These are phyloP conservation scores for Laetiporus sulphureus DNA, from an alignment of 1,284 basidiomycete genomes.

Conservation along the genomic window DNA sequence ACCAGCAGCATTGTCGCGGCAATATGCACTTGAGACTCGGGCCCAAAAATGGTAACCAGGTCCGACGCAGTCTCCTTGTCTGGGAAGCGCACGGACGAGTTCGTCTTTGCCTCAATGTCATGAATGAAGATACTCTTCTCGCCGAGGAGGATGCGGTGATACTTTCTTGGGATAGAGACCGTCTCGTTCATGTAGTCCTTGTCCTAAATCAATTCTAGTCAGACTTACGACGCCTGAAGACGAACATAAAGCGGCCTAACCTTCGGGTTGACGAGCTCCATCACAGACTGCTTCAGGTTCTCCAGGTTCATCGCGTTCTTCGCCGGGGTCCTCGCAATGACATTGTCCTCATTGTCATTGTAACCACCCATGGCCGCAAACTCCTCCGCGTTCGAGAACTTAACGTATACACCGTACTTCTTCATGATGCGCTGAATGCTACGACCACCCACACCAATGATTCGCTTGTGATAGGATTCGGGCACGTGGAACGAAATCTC, in stretches of 20 bases:
- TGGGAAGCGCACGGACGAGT: conserved; percentile 91
- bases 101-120: conserved; percentile 96
- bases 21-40: conserved; percentile 95
- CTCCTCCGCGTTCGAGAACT: conserved; percentile 98
- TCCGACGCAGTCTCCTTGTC: conserved; percentile 94
- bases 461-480: conserved; percentile 97
- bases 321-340: conserved; percentile 93
- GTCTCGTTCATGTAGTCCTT: conserved; percentile 96
- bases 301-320: conserved; percentile 97
- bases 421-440: conserved; percentile 99
- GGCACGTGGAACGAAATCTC: conserved; percentile 99
- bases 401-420: conserved; percentile 98
- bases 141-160: conserved; percentile 91
- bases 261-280: conserved; percentile 97
- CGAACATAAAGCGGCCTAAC: too few species aligned
- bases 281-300: conserved; percentile 92
- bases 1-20: conserved; percentile 94
- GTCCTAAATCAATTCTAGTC: conserved; percentile 47
- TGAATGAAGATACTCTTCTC: conserved; percentile 97
- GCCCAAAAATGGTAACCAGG: conserved; percentile 89
- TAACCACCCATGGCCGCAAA: conserved; percentile 94
- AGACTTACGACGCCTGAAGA: too few species aligned
- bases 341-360: conserved; percentile 97
- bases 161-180: conserved; percentile 87
- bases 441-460: conserved; percentile 97